Evolutionary conservation across 192 early-diverging fungal genomes (phyloP).

Genomic region (Backusella sp.): DNA sequence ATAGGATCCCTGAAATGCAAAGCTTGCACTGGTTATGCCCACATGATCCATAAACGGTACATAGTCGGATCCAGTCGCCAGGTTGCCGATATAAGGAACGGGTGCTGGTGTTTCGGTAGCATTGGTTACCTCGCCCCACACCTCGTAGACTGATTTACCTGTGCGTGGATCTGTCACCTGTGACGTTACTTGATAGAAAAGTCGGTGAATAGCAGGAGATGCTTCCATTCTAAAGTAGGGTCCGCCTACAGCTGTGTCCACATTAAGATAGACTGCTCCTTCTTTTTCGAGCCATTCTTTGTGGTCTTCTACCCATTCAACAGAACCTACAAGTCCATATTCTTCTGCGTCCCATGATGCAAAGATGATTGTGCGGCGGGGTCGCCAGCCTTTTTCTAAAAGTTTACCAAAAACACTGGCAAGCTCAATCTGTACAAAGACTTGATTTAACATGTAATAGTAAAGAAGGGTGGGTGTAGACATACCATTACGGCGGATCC

Average conservation of each 20-base stretch:
- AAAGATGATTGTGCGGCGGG: conserved; percentile 59
- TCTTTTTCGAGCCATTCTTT: conserved; percentile 53
- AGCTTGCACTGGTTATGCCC: conserved; percentile 55
- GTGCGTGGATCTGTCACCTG: conserved; percentile 46
- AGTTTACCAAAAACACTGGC: conserved; percentile 56
- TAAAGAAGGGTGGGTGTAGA: not conserved
- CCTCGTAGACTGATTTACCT: conserved; percentile 47
- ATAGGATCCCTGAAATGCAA: conserved; percentile 48
- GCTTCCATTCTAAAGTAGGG: conserved; percentile 47
- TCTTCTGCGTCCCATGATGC: conserved; percentile 72
- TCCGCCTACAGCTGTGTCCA: conserved; percentile 56
- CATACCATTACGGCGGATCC: conserved; percentile 50
- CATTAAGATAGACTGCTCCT: conserved; percentile 59
- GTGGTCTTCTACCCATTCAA: conserved; percentile 70
- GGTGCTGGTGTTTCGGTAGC: not conserved
- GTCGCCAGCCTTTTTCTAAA: conserved; percentile 60
- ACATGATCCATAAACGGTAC: conserved; percentile 60
- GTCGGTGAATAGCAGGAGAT: conserved; percentile 46
- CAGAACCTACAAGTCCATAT: conserved; percentile 62
- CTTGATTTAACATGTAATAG: not conserved
- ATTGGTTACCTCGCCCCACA: conserved; percentile 34
- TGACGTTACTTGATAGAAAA: conserved; percentile 51
- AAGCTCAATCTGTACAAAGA: conserved; percentile 34
- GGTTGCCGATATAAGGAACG: conserved; percentile 22
- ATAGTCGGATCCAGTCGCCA: conserved; percentile 57